A percentile compares a stretch with the other conserved stretches of the same genome.
These are phyloP conservation scores for Sarocladium brachiariae DNA, from an alignment of 2,329 filamentous ascomycete species.

Conservation along the genomic window DNA sequence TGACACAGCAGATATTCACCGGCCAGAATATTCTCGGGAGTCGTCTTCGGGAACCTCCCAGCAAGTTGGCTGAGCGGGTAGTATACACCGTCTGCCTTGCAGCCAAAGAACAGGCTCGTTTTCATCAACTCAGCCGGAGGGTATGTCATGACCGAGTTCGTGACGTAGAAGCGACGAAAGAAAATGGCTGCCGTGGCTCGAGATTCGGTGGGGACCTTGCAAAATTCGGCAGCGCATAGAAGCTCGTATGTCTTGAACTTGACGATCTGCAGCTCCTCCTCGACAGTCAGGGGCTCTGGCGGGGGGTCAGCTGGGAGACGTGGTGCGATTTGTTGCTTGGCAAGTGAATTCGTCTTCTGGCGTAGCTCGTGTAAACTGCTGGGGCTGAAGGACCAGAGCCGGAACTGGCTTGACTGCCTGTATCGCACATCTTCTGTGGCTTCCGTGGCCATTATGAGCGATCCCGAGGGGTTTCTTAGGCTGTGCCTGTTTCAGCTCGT, in stretches of 20 bases:
- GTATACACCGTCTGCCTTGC: slow-evolving; percentile 85
- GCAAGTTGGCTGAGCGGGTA: slow-evolving; percentile 59
- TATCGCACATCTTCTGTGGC: slow-evolving; percentile 86
- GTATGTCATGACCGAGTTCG: slow-evolving; percentile 94
- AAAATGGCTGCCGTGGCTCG: slow-evolving; percentile 74
- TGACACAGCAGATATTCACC: slow-evolving; percentile 92
- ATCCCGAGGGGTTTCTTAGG: no score
- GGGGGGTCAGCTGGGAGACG: slow-evolving; percentile 48
- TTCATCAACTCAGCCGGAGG: slow-evolving; percentile 84
- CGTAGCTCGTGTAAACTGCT: slow-evolving; percentile 65
- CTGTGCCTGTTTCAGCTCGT: no score
- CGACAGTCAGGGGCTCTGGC: slow-evolving; percentile 73
- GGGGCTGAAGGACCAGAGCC: slow-evolving; percentile 86
- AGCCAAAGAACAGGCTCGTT: slow-evolving; percentile 86
- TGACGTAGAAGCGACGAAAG: slow-evolving; percentile 89
- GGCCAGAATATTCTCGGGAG: slow-evolving; percentile 74
- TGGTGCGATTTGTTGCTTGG: slow-evolving; percentile 52
- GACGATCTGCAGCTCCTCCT: slow-evolving; percentile 77
- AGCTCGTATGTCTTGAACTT: slow-evolving; percentile 65
- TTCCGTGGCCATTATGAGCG: no score
- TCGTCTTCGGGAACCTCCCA: slow-evolving; percentile 62
- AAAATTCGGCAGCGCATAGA: slow-evolving; percentile 48
- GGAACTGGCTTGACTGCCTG: slow-evolving; percentile 80
- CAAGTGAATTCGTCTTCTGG: slow-evolving; percentile 70
- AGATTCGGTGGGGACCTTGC: slow-evolving; percentile 43